Base-by-base conservation (phyloP, 164 flowering plant species). In the Chimonanthus praecox region DNA sequence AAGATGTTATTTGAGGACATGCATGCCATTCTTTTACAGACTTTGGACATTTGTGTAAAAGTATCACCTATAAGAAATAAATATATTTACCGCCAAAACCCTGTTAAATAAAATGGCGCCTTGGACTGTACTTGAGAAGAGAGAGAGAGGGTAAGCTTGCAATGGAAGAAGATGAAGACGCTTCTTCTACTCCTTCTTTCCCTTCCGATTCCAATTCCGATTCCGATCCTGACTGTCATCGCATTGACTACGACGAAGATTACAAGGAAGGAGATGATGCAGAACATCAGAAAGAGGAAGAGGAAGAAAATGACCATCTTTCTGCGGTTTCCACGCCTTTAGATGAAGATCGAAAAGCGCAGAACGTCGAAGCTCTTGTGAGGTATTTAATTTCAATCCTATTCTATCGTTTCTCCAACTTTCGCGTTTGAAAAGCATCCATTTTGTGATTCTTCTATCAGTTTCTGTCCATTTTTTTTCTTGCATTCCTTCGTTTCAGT, bases 301-400 rank as follows among this genome's bases (percentile, higher is more conserved):
- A 45, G 20, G 67, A 72, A n/a, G 58, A 48, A 0, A 58, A 49
- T 3, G 61, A 69, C 2, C 43, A 11, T 50, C 51, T 48, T 18
- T 10, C 75, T 7, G 75, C 44, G 51, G 44, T 44, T 44, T 50
- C 58, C 8, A 44, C 60, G 44, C n/a, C 75, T 5, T 47, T 21
- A 2, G 75, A 73, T 45, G 70, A 58, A 61, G 63, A 67, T 50
- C 44, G 49, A 7, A 73, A 73, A 67, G 51, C 75, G 0, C 70
- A 73, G 65, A 73, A 73, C 47, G 75, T 73, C 47, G 75, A 48
- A 13, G 75, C 75, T 43, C 75, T 73, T 15, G 71, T 73, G 7
- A 67, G 70, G 75, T 73, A 64, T 7, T 3, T 13, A 21, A 45
- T 15, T 45, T 62, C 47, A 8, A 15, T 58, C 16, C 16, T 3